A percentile compares a stretch with the other conserved stretches of the same genome.
These are phyloP conservation scores for Sesbania bispinosa DNA, from an alignment of 306 rosid genomes.

Conservation along the genomic window DNA sequence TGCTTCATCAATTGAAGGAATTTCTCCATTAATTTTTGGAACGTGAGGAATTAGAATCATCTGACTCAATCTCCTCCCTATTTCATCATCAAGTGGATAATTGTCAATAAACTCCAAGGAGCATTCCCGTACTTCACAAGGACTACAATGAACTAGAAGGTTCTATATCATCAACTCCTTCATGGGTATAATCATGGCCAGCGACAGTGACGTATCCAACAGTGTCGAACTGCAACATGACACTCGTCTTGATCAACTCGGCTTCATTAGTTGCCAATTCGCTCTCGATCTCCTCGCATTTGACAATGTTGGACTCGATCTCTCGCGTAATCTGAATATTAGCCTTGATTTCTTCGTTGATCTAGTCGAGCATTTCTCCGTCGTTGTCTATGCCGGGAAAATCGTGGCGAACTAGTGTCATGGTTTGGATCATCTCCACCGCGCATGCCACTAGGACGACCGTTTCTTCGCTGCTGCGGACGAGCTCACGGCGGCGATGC, in stretches of 20 bases:
- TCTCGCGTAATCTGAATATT: slow-evolving; percentile 65
- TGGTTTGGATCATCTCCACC: too few relatives aligned
- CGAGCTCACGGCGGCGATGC: too few relatives aligned
- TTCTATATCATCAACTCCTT: slow-evolving; percentile 35
- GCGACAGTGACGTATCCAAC: slow-evolving; percentile 48
- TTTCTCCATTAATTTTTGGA: slow-evolving; percentile 91
- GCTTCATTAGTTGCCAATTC: slow-evolving; percentile 49
- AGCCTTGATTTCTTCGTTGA: slow-evolving; percentile 70
- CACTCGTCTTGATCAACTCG: slow-evolving; percentile 47
- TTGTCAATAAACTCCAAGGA: slow-evolving; percentile 40
- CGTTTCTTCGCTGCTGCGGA: too few relatives aligned
- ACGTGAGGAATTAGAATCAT: slow-evolving; percentile 72
- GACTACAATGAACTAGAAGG: slow-evolving; percentile 66
- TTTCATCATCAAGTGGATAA: slow-evolving; percentile 55
- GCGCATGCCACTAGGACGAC: too few relatives aligned
- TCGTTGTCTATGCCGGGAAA: too few relatives aligned
- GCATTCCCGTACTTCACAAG: slow-evolving; percentile 37
- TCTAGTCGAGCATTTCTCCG: too few relatives aligned
- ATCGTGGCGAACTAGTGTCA: too few relatives aligned
- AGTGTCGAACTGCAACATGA: slow-evolving; percentile 53
- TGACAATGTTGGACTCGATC: slow-evolving; percentile 71
- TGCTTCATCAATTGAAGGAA: slow-evolving; percentile 87
- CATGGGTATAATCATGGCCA: slow-evolving; percentile 40
- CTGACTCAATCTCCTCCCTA: slow-evolving; percentile 57
- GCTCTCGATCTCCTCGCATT: slow-evolving; percentile 57